Evolutionary conservation across 495 filamentous ascomycete genomes (phyloP).

Genomic region (Hypoxylon fuscum): DNA sequence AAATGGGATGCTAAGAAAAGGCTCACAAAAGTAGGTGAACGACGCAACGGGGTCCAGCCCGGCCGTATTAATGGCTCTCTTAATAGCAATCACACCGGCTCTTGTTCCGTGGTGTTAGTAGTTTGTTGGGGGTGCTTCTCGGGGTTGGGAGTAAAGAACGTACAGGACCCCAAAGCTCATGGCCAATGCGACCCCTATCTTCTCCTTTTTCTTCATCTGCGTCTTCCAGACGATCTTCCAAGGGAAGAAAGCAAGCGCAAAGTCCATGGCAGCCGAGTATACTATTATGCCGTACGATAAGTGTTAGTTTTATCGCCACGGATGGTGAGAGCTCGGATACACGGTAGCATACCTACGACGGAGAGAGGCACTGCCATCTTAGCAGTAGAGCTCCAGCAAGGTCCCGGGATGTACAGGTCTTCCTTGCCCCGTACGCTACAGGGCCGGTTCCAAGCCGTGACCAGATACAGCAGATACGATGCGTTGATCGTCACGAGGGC

Average conservation of each 20-base stretch:
- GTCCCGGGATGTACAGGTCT: constrained; percentile 20
- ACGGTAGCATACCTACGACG: constrained; percentile 19
- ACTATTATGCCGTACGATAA: constrained; percentile 21
- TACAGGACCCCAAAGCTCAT: constrained; percentile 56
- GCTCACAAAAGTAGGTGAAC: constrained; percentile 19
- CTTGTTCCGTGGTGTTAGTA: constrained; percentile 3
- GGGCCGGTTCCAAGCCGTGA: constrained; percentile 30
- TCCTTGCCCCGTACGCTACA: constrained; percentile 14
- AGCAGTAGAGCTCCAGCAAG: constrained; percentile 32
- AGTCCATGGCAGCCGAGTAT: constrained; percentile 50
- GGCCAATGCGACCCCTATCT: constrained; percentile 48
- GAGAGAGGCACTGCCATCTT: constrained; percentile 24
- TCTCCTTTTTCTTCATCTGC: constrained; percentile 49
- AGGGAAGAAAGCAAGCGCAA: constrained; percentile 47
- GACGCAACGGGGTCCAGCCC: constrained; percentile 17
- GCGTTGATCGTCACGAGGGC: constrained; percentile 30
- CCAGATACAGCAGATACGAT: constrained; percentile 20
- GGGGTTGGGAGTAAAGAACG: constrained; percentile 11
- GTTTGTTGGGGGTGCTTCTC: neutral
- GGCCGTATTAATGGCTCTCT: constrained; percentile 11
- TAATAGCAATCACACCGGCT: constrained; percentile 24
- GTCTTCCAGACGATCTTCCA: constrained; percentile 48
- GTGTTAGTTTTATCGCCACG: neutral
- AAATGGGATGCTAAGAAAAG: neutral
- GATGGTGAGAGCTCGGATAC: neutral